These are phyloP conservation scores for Colletotrichum incanum DNA, from an alignment of 2,329 filamentous ascomycete genomes.

Conservation along the genomic window DNA sequence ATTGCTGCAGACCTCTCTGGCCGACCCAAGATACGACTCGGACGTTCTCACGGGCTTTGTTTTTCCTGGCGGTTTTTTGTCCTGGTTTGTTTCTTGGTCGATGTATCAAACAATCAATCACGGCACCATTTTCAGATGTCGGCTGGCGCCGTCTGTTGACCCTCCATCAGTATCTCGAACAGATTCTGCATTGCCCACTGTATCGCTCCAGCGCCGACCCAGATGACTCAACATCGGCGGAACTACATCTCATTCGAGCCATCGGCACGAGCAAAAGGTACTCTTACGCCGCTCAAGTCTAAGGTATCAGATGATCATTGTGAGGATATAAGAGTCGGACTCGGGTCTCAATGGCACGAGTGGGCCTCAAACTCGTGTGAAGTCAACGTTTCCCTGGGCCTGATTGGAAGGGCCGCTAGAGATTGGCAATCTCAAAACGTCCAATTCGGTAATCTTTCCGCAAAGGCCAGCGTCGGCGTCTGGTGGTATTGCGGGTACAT, in stretches of 20 bases:
- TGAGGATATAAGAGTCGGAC: background rate
- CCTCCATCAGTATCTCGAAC: no score
- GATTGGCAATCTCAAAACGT: constrained; percentile 27
- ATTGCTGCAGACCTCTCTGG: background rate
- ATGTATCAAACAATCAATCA: background rate
- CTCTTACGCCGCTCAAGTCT: no score
- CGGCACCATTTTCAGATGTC: no score
- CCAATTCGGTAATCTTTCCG: constrained; percentile 23
- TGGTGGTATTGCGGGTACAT: background rate
- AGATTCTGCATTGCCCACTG: no score
- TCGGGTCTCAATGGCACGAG: background rate
- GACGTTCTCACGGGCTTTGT: background rate
- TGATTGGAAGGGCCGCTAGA: constrained; percentile 2
- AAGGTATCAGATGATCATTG: no score
- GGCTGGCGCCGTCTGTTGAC: no score
- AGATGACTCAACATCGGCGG: background rate
- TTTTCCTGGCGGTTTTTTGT: background rate
- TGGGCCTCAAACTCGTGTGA: background rate
- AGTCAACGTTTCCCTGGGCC: background rate
- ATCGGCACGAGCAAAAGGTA: no score
- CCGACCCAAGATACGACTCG: background rate
- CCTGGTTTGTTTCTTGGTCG: background rate
- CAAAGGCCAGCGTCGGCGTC: background rate
- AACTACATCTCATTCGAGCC: no score
- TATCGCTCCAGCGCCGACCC: no score